Base-by-base conservation (phyloP, 2,329 filamentous ascomycete species). In the Dothiorella sarmentorum region DNA sequence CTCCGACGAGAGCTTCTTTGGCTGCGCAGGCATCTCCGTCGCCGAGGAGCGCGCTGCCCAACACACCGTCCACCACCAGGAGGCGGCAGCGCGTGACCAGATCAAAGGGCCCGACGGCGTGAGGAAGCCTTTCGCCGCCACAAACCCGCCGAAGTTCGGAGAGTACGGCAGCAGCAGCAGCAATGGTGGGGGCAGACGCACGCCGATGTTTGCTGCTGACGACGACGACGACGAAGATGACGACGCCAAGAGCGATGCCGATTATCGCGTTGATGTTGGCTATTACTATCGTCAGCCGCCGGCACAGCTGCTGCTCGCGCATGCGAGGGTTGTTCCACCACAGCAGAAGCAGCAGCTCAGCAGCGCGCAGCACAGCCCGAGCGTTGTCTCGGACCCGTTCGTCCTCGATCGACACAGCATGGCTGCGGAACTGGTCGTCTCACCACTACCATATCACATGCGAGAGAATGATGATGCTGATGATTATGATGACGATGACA, bases 1-100 rank as follows among this genome's bases (percentile, higher is more conserved):
- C 13, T 56, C 52, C 10, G 52, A 56, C 52, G 52, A 43, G 2
- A 56, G 52, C 38, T 56, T 56, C 29, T 53, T 53, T 13, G 52
- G 52, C 10, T 56, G 52, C 37, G 38, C 35, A 18, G 52, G 52
- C 20, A 56, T 56, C 24, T 33, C 52, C 9, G 52, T 33, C n/a
- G 13, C 22, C 6, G 38, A 56, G 15, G 52, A 33, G 26, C 18
- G 22, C 13, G 26, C 18, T 3, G 52, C 52, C 6, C 52, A 44
- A 27, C 52, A 24, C n/a, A 17, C 40, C 24, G 26, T 52, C 2
- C 26, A 53, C 10, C 10, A 26, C 10, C 10, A 15, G 18, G 15
- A 18, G 10, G 26, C 18, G 7, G 11, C 18, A 17, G 33, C n/a
- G 2, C 38, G 35, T 9, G 17, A 27, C 9, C 35, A 40, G 35